Evolutionary conservation across 1,139 yeast genomes (phyloP).

Genomic region (Lodderomyces metapsilosis): DNA sequence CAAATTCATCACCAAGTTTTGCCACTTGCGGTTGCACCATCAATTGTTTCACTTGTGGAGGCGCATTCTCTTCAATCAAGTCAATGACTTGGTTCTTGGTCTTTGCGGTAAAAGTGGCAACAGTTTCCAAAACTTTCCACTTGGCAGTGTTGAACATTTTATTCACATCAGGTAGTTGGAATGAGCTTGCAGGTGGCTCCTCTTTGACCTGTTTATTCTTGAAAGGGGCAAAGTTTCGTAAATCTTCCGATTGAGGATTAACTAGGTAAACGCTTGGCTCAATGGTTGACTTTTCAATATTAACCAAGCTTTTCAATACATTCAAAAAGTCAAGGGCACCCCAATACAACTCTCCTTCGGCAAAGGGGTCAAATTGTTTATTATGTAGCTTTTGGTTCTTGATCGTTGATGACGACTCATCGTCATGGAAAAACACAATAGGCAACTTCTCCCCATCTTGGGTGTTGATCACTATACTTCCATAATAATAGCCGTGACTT

Average conservation of each 20-base stretch:
- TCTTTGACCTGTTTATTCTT: slow-evolving; percentile 17
- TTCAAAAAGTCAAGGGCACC: slow-evolving; percentile 81
- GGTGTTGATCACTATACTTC: slow-evolving; percentile 74
- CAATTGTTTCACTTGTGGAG: slow-evolving; percentile 61
- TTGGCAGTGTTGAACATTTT: slow-evolving; percentile 64
- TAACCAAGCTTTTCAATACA: slow-evolving; percentile 52
- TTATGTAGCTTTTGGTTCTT: slow-evolving; percentile 57
- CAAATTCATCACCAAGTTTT: slow-evolving; percentile 84
- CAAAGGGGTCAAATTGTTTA: slow-evolving; percentile 74
- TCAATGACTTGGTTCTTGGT: slow-evolving; percentile 61
- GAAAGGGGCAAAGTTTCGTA: slow-evolving; percentile 72
- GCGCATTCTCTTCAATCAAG: slow-evolving; percentile 63
- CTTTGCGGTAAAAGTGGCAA: slow-evolving; percentile 76
- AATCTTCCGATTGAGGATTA: slow-evolving; percentile 78
- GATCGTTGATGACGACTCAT: slow-evolving; percentile 73
- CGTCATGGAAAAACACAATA: slow-evolving; percentile 87
- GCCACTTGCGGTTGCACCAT: slow-evolving; percentile 79
- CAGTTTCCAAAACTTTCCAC: slow-evolving; percentile 82
- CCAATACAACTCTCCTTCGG: slow-evolving; percentile 67
- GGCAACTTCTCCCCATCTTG: slow-evolving; percentile 72
- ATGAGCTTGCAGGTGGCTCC: slow-evolving; percentile 15
- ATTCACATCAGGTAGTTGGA: slow-evolving; percentile 41
- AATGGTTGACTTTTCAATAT: slow-evolving; percentile 63
- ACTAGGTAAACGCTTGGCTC: slow-evolving; percentile 74
- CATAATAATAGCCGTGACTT: slow-evolving; percentile 87